Base-by-base conservation (phyloP, 768 basidiomycete species). In the Kondoa malvinella region DNA sequence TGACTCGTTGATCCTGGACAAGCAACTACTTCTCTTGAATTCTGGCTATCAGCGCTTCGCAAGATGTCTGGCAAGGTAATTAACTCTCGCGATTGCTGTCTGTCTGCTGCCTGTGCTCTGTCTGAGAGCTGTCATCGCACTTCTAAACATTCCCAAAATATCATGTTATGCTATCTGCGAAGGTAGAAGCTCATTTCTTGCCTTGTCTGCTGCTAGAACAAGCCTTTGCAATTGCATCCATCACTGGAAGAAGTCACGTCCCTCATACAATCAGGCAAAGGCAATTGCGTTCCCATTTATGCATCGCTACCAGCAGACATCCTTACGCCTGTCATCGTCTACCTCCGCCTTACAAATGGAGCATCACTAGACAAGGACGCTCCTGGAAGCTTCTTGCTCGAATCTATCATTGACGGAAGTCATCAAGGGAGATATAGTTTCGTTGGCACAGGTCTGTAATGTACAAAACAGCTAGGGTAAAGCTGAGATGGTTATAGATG, bases 321-420 rank as follows among this genome's bases (percentile, higher is more conserved):
- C 70, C 83, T 97, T 70, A 99, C 95, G 29, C 95, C 95, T 77
- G 92, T 91, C 76, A 87, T 91, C 80, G 92, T 95, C 4, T 99
- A 96, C 77, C 84, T 99, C 61, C 85, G 90, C 67, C 82, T 97
- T 70, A 85, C 92, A 15, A 87, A 92, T 74, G 74, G 74, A 2
- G 71, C 71, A 0, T 27, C 40, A 16, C 12, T 31, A 4, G 12
- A 27, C 12, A 27, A 29, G 30, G 57, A 67, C 32, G 56, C 67
- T 8, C 71, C 67, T 4, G 88, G 91, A 74, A 92, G 89, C 76
- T 99, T 97, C 77, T 79, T 99, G 60, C 82, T 99, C 57, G 95
- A 99, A 77, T 92, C 89, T 59, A 87, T 97, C 57, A 81, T 89
- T 31, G 87, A 84, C 31, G 92, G 92, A 56, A 90, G 95, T 80